Conservation (phyloP, 257 asterid genomes). For the Misopates orontium region DNA sequence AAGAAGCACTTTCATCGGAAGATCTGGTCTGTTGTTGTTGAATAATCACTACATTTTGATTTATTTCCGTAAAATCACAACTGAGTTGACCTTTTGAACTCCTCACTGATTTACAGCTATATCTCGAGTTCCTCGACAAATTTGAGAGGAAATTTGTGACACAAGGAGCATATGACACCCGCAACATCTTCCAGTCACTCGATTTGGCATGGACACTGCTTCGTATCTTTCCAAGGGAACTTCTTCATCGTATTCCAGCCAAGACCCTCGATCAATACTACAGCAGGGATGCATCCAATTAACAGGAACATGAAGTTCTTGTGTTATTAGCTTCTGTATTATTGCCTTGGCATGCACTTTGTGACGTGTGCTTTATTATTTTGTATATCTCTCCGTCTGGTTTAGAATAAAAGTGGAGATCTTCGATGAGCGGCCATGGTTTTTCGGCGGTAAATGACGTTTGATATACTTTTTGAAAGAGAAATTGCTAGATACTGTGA, state of each 20-base stretch:
- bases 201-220: constrained; percentile 99
- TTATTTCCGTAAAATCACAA: neutral
- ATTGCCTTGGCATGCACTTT: constrained; percentile 35
- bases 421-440: constrained; percentile 39
- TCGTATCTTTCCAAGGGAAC: constrained; percentile 95
- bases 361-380: constrained; percentile 35
- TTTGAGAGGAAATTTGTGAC: constrained; percentile 82
- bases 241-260: constrained; percentile 97
- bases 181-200: constrained; percentile 88
- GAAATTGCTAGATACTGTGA: constrained; percentile 38
- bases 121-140: constrained; percentile 78
- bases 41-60: constrained; percentile 2
- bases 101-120: constrained; percentile 45
- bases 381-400: constrained; percentile 37
- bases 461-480: constrained; percentile 44
- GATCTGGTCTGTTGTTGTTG: constrained; percentile 58
- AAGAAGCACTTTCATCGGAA: constrained; percentile 87
- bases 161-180: constrained; percentile 86
- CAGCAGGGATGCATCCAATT: constrained; percentile 86
- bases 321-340: constrained; percentile 27
- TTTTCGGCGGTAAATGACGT: constrained; percentile 35
- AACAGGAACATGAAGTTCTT: constrained; percentile 29
- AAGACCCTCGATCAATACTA: constrained; percentile 87
- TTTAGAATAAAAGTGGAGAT: constrained; percentile 54
- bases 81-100: constrained; percentile 13